Evolutionary conservation across 1,284 basidiomycete genomes (phyloP).

Genomic region (Cutaneotrichosporon spelunceum): DNA sequence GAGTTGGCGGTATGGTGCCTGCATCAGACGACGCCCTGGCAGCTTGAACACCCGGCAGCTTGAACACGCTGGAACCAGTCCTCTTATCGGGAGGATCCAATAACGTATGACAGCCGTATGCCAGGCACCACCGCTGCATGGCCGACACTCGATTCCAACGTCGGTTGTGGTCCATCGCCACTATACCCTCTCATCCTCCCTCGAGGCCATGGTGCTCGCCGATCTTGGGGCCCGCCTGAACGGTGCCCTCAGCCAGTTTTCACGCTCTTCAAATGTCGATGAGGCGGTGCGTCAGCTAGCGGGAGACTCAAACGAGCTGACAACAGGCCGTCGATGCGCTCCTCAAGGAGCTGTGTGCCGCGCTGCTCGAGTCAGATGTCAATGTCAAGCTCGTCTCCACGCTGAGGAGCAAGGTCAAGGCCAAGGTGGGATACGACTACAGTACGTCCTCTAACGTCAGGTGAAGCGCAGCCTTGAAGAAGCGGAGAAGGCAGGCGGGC

Average conservation of each 20-base stretch:
- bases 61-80: background rate
- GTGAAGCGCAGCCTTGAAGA: constrained; percentile 57
- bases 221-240: constrained; percentile 94
- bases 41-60: background rate
- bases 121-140: background rate
- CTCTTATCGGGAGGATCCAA: background rate
- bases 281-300: constrained; percentile 63
- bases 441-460: constrained; percentile 24
- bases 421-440: constrained; percentile 61
- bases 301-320: constrained; percentile 1
- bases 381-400: constrained; percentile 94
- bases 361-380: constrained; percentile 93
- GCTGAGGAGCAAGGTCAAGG: constrained; percentile 83
- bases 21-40: too few species aligned
- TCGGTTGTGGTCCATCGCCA: background rate
- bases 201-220: constrained; percentile 78
- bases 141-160: background rate
- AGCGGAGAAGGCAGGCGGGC: constrained; percentile 68
- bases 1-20: background rate
- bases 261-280: constrained; percentile 77
- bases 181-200: background rate
- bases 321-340: constrained; percentile 82
- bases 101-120: background rate
- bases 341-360: constrained; percentile 91
- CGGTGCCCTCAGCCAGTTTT: constrained; percentile 85